phyloP scores from a whole-genome alignment of 768 basidiomycete species.

The Hygrophorus russula region DNA sequence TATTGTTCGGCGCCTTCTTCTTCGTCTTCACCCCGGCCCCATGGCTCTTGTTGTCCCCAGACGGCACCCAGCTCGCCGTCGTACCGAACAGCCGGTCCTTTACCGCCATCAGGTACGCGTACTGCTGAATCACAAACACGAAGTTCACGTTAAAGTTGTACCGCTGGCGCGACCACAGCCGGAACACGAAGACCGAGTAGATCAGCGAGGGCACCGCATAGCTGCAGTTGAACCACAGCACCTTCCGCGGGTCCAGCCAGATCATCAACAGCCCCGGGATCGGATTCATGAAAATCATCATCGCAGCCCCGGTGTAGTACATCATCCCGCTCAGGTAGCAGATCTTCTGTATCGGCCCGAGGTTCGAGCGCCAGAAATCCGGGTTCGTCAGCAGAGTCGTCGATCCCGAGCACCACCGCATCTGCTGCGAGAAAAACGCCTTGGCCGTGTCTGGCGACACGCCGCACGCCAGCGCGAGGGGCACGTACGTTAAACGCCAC shows the following conservation, averaged over 20 bases:
- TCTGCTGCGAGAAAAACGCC: conserved; percentile 19
- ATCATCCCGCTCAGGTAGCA: conserved; percentile 19
- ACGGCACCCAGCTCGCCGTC: conserved; percentile 17
- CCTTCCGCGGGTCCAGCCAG: conserved; percentile 13
- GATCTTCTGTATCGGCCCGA: conserved; percentile 15
- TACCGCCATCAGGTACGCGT: conserved; percentile 18
- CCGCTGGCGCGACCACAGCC: conserved; percentile 16
- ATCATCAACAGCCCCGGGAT: conserved; percentile 17
- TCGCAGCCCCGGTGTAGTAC: conserved; percentile 16
- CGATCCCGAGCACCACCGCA: conserved; percentile 20
- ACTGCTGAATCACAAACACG: conserved; percentile 17
- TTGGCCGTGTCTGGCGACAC: conserved; percentile 17
- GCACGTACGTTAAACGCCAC: conserved; percentile 17
- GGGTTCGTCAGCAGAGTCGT: conserved; percentile 15
- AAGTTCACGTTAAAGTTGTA: conserved; percentile 17
- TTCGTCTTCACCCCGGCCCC: conserved; percentile 13
- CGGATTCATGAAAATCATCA: conserved; percentile 14
- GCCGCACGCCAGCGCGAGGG: conserved; percentile 17
- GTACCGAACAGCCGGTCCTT: conserved; percentile 17
- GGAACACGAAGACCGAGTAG: conserved; percentile 16
- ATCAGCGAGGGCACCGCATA: conserved; percentile 17
- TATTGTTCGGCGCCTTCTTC: conserved; percentile 10
- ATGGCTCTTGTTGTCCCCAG: conserved; percentile 16
- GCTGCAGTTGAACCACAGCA: conserved; percentile 17
- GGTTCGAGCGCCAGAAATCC: conserved; percentile 17